Evolutionary conservation across 192 early-diverging fungal genomes (phyloP).

Genomic region (Backusella australiensis): DNA sequence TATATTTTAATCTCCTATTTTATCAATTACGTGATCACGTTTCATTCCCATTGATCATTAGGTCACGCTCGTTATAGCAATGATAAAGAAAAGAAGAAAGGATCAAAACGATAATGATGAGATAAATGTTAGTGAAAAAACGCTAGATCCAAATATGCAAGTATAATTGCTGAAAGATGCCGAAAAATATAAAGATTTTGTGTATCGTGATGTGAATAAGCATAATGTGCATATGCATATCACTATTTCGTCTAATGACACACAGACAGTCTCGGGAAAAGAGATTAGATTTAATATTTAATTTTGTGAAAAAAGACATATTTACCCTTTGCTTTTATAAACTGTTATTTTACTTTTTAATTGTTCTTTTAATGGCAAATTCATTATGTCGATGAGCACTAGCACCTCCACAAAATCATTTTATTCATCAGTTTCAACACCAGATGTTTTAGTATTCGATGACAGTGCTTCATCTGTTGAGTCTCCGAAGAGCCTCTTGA

Average conservation of each 20-base stretch:
- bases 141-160: background rate
- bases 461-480: background rate
- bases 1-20: constrained; percentile 1
- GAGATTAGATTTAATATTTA: background rate
- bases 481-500: background rate
- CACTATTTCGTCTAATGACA: background rate
- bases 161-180: background rate
- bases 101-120: background rate
- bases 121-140: background rate
- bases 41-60: background rate
- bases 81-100: background rate
- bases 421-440: background rate
- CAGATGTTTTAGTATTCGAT: background rate
- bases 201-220: background rate
- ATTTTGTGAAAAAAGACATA: background rate
- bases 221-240: background rate
- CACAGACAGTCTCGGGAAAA: background rate
- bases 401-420: background rate
- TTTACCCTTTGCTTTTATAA: background rate
- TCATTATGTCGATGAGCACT: background rate
- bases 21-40: background rate
- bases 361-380: background rate
- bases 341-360: background rate
- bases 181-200: background rate
- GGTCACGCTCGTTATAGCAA: background rate